phyloP scores from a whole-genome alignment of 2,329 filamentous ascomycete species.

The Sporothrix dimorphospora region DNA sequence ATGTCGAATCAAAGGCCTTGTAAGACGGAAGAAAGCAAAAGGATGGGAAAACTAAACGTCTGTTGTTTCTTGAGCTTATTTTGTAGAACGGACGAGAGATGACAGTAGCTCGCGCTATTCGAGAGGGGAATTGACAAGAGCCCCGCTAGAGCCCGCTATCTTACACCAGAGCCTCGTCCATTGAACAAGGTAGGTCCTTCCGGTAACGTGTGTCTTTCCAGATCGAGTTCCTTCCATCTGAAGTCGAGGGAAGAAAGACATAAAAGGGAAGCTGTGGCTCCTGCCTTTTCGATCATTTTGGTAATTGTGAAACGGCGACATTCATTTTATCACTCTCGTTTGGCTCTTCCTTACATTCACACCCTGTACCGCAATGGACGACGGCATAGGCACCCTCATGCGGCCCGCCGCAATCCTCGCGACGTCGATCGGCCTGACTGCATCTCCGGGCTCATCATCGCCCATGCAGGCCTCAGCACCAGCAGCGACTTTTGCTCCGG shows the following conservation, averaged over 20 bases:
- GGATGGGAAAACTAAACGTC: neutral
- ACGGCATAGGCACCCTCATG: slow-evolving; percentile 31
- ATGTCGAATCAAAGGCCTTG: neutral
- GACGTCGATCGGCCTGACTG: neutral
- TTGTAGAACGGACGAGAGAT: neutral
- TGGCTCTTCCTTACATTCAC: neutral
- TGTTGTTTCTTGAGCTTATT: neutral
- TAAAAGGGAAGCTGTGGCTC: slow-evolving; percentile 1
- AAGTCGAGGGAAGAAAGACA: neutral
- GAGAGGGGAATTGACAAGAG: neutral
- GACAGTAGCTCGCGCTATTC: neutral
- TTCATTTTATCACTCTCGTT: neutral
- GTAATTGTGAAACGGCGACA: neutral
- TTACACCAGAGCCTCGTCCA: slow-evolving; percentile 23
- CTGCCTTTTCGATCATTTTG: neutral
- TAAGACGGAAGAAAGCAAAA: neutral
- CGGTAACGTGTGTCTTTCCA: slow-evolving; percentile 4
- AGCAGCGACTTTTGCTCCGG: neutral
- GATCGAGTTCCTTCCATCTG: neutral
- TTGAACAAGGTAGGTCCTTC: neutral
- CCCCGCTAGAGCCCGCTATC: slow-evolving; percentile 22
- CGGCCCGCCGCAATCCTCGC: slow-evolving; percentile 21
- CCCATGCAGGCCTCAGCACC: neutral
- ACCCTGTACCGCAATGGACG: slow-evolving; percentile 23
- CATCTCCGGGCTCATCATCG: slow-evolving; percentile 22